Evolutionary conservation across 2,329 filamentous ascomycete species (phyloP).

Genomic region (Aspergillus sp.): DNA sequence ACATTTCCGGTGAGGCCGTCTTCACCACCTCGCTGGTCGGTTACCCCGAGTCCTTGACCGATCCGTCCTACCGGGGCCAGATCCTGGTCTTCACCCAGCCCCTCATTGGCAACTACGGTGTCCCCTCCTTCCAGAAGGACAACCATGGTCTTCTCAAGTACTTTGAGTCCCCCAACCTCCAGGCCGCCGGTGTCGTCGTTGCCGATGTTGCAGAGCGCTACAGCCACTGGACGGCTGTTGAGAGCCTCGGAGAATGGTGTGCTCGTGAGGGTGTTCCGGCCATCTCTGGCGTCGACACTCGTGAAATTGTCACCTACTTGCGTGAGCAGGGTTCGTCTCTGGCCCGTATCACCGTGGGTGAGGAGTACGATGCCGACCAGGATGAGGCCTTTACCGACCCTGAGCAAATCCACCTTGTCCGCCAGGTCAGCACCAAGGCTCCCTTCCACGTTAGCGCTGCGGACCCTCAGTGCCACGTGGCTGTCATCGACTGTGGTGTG

Average conservation of each 20-base stretch:
- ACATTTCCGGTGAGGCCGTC: constrained; percentile 95
- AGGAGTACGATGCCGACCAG: constrained; percentile 97
- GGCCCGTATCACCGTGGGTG: constrained; percentile 86
- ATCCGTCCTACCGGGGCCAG: constrained; percentile 66
- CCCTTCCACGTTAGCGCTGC: constrained; percentile 90
- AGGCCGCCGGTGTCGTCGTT: constrained; percentile 92
- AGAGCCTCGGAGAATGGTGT: constrained; percentile 90
- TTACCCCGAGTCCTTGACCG: constrained; percentile 82
- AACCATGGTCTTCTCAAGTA: constrained; percentile 88
- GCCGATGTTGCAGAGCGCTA: constrained; percentile 89
- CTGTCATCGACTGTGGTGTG: constrained; percentile 94
- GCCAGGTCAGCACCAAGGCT: constrained; percentile 94
- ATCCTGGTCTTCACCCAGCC: constrained; percentile 98
- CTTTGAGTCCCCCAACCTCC: constrained; percentile 96
- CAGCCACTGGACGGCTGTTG: constrained; percentile 97
- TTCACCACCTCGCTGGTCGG: constrained; percentile 97
- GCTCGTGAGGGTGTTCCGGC: constrained; percentile 91
- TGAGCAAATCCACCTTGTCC: constrained; percentile 92
- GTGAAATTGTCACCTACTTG: constrained; percentile 89
- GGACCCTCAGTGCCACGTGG: constrained; percentile 79
- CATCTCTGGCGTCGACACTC: constrained; percentile 94
- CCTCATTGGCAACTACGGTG: constrained; percentile 96
- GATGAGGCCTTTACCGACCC: constrained; percentile 95
- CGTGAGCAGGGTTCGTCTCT: constrained; percentile 96
- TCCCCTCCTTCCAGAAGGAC: constrained; percentile 79